phyloP scores from a whole-genome alignment of 2,329 filamentous ascomycete genomes.

The Westerdykella sp. region DNA sequence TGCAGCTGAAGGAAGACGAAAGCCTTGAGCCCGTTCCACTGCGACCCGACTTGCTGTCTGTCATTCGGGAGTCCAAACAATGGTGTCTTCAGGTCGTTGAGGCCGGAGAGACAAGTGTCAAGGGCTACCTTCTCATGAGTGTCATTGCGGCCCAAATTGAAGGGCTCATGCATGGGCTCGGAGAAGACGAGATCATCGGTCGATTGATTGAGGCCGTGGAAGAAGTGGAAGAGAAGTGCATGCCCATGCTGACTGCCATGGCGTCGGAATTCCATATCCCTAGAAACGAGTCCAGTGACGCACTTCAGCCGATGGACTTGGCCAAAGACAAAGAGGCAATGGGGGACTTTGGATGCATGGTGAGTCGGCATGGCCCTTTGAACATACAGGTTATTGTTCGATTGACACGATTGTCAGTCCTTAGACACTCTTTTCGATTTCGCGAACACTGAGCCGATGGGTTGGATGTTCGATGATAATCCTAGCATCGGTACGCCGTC shows the following conservation, averaged over 20 bases:
- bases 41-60: slow-evolving; percentile 13
- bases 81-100: slow-evolving; percentile 17
- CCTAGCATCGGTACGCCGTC: slow-evolving; percentile 1
- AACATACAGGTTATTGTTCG: not conserved
- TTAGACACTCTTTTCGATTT: slow-evolving; percentile 2
- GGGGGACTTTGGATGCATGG: not conserved
- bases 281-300: not conserved
- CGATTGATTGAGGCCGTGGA: slow-evolving; percentile 14
- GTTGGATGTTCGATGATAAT: slow-evolving; percentile 8
- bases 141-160: slow-evolving; percentile 18
- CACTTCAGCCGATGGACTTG: not conserved
- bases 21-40: slow-evolving; percentile 13
- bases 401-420: slow-evolving; percentile 3
- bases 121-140: slow-evolving; percentile 21
- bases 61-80: slow-evolving; percentile 16
- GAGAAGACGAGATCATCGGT: slow-evolving; percentile 8
- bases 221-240: slow-evolving; percentile 11
- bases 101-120: slow-evolving; percentile 27
- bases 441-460: slow-evolving; percentile 6
- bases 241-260: slow-evolving; percentile 18
- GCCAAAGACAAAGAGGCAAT: not conserved
- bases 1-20: slow-evolving; percentile 22
- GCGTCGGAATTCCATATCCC: not conserved
- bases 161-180: slow-evolving; percentile 11
- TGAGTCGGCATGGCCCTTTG: not conserved